Conservation (phyloP, 139 green algal genomes). For the Chlorokybus atmophyticus region DNA sequence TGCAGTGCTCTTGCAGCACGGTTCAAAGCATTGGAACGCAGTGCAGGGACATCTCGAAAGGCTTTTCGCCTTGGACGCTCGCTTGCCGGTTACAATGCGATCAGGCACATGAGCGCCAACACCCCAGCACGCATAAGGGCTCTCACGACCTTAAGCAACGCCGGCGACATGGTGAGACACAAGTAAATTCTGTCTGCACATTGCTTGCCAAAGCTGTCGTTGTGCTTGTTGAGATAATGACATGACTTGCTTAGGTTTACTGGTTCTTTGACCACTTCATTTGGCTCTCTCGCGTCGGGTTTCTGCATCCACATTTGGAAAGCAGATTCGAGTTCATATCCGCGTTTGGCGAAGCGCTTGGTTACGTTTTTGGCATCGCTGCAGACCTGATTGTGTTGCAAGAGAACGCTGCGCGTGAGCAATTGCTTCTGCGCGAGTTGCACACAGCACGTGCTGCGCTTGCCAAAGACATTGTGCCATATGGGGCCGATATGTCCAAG, state of each 20-base stretch:
- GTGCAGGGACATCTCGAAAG: neutral
- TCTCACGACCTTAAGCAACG: neutral
- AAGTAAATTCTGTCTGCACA: no score
- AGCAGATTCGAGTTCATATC: neutral
- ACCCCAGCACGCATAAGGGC: neutral
- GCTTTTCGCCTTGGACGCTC: neutral
- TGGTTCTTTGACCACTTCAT: constrained; percentile 1
- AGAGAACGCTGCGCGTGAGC: neutral
- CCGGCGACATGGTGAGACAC: neutral
- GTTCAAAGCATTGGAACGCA: neutral
- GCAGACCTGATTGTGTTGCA: neutral
- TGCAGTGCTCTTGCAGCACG: neutral
- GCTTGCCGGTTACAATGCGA: neutral
- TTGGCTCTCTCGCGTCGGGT: neutral
- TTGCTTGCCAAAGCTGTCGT: no score
- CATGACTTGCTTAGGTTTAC: no score
- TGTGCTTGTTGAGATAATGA: no score
- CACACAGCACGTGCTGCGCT: neutral
- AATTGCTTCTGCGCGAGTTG: neutral
- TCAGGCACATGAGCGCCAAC: neutral
- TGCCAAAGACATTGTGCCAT: neutral
- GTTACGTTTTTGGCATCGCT: neutral
- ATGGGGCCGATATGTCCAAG: neutral
- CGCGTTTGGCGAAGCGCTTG: neutral
- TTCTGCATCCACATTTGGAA: neutral